Base-by-base conservation (phyloP, 768 basidiomycete species). In the Boletus rubropictus region DNA sequence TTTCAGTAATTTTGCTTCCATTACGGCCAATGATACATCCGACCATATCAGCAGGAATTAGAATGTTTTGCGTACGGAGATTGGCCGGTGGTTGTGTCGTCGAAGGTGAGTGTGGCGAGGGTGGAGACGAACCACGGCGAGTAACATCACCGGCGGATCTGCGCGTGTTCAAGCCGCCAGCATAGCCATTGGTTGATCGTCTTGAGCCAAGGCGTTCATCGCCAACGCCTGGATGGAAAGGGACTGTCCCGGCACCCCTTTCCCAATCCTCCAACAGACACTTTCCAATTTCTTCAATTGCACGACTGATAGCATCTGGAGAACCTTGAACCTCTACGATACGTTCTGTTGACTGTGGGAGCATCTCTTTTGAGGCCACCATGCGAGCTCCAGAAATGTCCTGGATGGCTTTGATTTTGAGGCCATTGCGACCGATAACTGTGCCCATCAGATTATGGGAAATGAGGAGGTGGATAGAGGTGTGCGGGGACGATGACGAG, bases 401-500 rank as follows among this genome's bases (percentile, higher is more conserved):
- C 66, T 99, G 96, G 65, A 99, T 98, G 62, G 92, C 89, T 73
- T 98, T 97, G 70, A 99, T 98, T 81, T 96, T 97, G 67, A 90
- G 82, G 58, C 96, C 96, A 44, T 73, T 86, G 55, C 94, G 86
- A 58, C 96, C 96, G 60, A 98, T 97, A 73, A 99, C 88, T 51
- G 91, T 93, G 44, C 96, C 96, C 96, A 99, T 99, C 56, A 99
- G 78, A 71, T 97, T 95, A 75, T 99, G 96, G 37, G 93, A 95
- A 74, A 99, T 93, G 61, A 99, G 79, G 56, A 99, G 91, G 51
- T 93, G 90, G 69, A 99, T 86, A 52, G 93, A 89, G 49, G 93
- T 93, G 69, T 87, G 83, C 41, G 66, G 53, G 55, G 72, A 57
- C 48, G 79, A 75, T 43, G 86, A 75, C n/a, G 84, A 80, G 18